These are phyloP conservation scores for Nakazawaea wyomingensis DNA, from an alignment of 805 yeast species.

Conservation along the genomic window DNA sequence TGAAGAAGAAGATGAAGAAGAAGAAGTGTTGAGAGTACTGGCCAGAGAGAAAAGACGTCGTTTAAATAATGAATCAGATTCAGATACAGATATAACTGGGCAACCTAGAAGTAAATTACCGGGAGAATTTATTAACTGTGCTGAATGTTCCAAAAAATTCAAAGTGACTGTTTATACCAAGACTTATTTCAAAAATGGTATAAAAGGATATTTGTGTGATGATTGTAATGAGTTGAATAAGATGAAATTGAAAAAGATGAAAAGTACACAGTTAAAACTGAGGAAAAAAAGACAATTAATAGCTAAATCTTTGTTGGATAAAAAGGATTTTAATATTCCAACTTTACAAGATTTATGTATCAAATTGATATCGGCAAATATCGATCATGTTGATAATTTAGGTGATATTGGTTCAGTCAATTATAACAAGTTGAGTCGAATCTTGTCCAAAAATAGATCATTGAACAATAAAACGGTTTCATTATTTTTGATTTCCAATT, in stretches of 20 bases:
- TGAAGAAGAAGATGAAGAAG: slow-evolving; percentile 16
- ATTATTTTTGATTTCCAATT: slow-evolving; percentile 61
- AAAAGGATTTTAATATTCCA: slow-evolving; percentile 56
- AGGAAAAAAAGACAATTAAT: slow-evolving; percentile 70
- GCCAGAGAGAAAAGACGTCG: slow-evolving; percentile 34
- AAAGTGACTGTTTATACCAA: slow-evolving; percentile 64
- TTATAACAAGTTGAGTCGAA: slow-evolving; percentile 64
- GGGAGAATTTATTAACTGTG: slow-evolving; percentile 57
- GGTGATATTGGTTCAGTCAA: slow-evolving; percentile 83
- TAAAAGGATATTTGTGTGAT: slow-evolving; percentile 63
- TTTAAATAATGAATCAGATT: slow-evolving; percentile 27
- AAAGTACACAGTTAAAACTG: slow-evolving; percentile 53
- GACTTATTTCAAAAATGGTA: slow-evolving; percentile 32
- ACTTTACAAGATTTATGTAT: slow-evolving; percentile 82
- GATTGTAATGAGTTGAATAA: slow-evolving; percentile 45
- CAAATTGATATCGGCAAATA: slow-evolving; percentile 55
- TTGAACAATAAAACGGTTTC: slow-evolving; percentile 66
- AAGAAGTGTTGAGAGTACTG: slow-evolving; percentile 27
- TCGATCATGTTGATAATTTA: slow-evolving; percentile 69
- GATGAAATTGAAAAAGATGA: slow-evolving; percentile 38
- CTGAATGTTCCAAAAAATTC: slow-evolving; percentile 56
- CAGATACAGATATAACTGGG: slow-evolving; percentile 21
- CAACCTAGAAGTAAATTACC: slow-evolving; percentile 20
- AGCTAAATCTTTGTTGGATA: slow-evolving; percentile 81
- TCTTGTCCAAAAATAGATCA: slow-evolving; percentile 78